phyloP scores from a whole-genome alignment of 106 monocot genomes.

The Dendrobium chrysotoxum region DNA sequence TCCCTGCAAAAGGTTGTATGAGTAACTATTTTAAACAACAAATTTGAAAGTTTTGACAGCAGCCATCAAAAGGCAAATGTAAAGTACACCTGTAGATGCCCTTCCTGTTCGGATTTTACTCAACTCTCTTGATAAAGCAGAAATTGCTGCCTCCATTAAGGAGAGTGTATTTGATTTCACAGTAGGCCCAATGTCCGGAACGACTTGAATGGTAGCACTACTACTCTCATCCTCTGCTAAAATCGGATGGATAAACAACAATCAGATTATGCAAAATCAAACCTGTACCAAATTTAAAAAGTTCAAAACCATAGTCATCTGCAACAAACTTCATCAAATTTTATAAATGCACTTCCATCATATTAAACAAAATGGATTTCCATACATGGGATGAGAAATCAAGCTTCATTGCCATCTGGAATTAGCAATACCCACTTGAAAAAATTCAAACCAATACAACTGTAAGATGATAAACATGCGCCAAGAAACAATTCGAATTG shows the following conservation, averaged over 20 bases:
- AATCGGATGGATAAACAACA: conserved; percentile 15
- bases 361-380: not conserved
- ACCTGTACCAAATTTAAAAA: not conserved
- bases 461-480: not conserved
- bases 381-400: not conserved
- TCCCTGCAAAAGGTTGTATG: conserved; percentile 31
- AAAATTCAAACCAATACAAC: not conserved
- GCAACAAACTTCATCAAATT: not conserved
- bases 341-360: not conserved
- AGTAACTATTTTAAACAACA: not conserved
- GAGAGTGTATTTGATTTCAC: conserved; percentile 58
- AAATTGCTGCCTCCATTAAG: conserved; percentile 81
- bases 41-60: not conserved
- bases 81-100: conserved; percentile 59
- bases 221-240: conserved; percentile 49
- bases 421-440: not conserved
- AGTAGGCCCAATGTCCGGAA: conserved; percentile 58
- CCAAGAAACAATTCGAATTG: not conserved
- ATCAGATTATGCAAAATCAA: not conserved
- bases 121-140: conserved; percentile 69
- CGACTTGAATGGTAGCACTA: conserved; percentile 42
- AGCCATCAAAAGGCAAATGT: not conserved
- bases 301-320: not conserved
- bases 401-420: not conserved
- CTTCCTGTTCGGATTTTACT: conserved; percentile 91